phyloP scores from a whole-genome alignment of 768 basidiomycete genomes.

The Leccinum subgranulosum region DNA sequence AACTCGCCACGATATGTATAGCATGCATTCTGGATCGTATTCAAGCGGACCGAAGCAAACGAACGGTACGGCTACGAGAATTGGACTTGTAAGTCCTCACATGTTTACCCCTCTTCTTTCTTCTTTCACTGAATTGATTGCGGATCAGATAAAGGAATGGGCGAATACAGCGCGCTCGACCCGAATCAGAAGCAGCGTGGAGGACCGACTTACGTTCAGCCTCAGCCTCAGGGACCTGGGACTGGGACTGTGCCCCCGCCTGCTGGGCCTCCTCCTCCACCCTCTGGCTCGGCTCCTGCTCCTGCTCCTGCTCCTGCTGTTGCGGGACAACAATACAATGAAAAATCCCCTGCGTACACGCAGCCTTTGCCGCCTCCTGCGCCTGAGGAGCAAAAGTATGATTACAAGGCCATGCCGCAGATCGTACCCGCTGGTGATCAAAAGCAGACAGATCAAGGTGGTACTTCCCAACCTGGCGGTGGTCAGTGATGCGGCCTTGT shows the following conservation, averaged over 20 bases:
- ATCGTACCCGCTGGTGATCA: constrained; percentile 3
- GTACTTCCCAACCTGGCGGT: neutral
- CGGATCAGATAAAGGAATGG: constrained; percentile 20
- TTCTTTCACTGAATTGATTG: neutral
- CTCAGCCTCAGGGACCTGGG: neutral
- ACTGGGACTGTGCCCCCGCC: neutral
- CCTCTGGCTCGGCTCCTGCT: neutral
- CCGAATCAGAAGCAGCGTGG: neutral
- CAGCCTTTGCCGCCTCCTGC: neutral
- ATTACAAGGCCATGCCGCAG: neutral
- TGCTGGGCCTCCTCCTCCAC: neutral
- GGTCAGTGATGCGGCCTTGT: neutral
- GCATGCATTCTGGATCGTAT: constrained; percentile 87
- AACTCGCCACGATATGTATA: constrained; percentile 9
- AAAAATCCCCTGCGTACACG: neutral
- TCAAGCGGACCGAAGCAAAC: constrained; percentile 78
- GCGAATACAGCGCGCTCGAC: constrained; percentile 6
- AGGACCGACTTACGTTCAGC: neutral
- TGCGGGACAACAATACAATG: neutral
- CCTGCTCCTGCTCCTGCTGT: neutral
- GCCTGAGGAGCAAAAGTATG: neutral
- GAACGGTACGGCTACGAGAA: constrained; percentile 36
- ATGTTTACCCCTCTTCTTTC: no score
- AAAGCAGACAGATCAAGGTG: constrained; percentile 1
- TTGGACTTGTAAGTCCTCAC: constrained; percentile 22